Percentiles rank a stretch among this genome's conserved stretches.
phyloP scores from a whole-genome alignment of 768 basidiomycete species.

The Lentinula detonsa region DNA sequence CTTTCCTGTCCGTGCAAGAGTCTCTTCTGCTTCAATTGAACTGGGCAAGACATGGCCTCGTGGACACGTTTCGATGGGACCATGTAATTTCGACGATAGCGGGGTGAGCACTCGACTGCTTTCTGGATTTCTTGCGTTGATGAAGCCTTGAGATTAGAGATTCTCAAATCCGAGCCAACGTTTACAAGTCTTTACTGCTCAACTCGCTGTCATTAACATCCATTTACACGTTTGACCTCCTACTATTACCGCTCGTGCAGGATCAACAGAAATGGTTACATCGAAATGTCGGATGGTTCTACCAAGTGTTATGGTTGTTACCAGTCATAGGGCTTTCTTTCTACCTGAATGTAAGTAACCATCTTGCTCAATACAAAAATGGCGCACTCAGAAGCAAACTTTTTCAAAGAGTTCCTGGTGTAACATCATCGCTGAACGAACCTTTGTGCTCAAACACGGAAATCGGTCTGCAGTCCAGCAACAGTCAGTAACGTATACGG shows the following conservation, averaged over 20 bases:
- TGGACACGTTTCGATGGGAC: constrained; percentile 73
- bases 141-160: constrained; percentile 41
- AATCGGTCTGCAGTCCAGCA: constrained; percentile 41
- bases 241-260: constrained; percentile 63
- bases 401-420: constrained; percentile 67
- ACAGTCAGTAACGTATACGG: constrained; percentile 56
- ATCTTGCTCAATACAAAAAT: not conserved
- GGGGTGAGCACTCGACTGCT: constrained; percentile 35
- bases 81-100: constrained; percentile 50
- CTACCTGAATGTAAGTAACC: constrained; percentile 71
- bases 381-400: constrained; percentile 5
- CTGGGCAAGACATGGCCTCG: constrained; percentile 54
- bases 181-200: constrained; percentile 70
- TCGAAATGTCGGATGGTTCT: constrained; percentile 70
- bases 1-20: constrained; percentile 59
- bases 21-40: constrained; percentile 53
- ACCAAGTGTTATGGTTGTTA: constrained; percentile 72
- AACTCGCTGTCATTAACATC: constrained; percentile 68
- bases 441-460: constrained; percentile 69
- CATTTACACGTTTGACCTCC: constrained; percentile 69
- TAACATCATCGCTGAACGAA: constrained; percentile 65
- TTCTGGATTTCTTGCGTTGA: constrained; percentile 7
- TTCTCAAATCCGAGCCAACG: constrained; percentile 65
- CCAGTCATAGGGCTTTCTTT: constrained; percentile 73
- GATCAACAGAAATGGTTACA: constrained; percentile 62